Conservation (phyloP, 169 alveolate genomes). For the Neospora caninum region DNA sequence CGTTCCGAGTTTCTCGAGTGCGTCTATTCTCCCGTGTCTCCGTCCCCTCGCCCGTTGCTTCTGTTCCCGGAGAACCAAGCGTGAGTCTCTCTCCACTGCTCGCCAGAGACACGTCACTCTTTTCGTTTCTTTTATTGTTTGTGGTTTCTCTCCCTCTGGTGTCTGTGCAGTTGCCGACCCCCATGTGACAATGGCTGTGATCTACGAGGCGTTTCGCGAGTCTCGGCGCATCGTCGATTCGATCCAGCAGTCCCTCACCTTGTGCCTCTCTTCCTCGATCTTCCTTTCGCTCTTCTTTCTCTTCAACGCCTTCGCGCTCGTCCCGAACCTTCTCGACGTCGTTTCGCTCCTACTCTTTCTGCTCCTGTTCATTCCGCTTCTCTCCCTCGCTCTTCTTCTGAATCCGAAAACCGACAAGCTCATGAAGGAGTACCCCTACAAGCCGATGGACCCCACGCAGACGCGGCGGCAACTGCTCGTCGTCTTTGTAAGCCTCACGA, state of each 20-base stretch:
- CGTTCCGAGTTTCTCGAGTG: too few relatives aligned
- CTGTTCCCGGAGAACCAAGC: too few relatives aligned
- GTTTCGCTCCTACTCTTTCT: not conserved
- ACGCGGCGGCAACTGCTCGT: not conserved
- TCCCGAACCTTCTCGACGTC: slow-evolving; percentile 1
- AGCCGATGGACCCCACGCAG: not conserved
- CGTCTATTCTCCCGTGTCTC: too few relatives aligned
- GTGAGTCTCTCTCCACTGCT: too few relatives aligned
- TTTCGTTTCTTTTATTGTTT: not conserved
- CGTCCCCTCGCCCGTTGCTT: too few relatives aligned
- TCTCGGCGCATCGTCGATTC: slow-evolving; percentile 44
- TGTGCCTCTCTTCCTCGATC: not conserved
- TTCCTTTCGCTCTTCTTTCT: not conserved
- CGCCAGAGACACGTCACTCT: too few relatives aligned
- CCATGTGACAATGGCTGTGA: slow-evolving; percentile 16
- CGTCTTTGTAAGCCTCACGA: not conserved
- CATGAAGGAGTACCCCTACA: slow-evolving; percentile 30
- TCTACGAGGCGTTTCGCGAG: slow-evolving; percentile 49
- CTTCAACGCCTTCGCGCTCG: not conserved
- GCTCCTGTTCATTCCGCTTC: not conserved
- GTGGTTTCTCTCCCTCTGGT: not conserved
- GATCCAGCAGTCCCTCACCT: slow-evolving; percentile 28
- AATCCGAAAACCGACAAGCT: slow-evolving; percentile 32
- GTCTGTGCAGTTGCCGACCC: slow-evolving; percentile 8
- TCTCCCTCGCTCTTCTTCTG: not conserved